phyloP scores from a whole-genome alignment of 805 yeast genomes.

The Wickerhamia fluorescens region DNA sequence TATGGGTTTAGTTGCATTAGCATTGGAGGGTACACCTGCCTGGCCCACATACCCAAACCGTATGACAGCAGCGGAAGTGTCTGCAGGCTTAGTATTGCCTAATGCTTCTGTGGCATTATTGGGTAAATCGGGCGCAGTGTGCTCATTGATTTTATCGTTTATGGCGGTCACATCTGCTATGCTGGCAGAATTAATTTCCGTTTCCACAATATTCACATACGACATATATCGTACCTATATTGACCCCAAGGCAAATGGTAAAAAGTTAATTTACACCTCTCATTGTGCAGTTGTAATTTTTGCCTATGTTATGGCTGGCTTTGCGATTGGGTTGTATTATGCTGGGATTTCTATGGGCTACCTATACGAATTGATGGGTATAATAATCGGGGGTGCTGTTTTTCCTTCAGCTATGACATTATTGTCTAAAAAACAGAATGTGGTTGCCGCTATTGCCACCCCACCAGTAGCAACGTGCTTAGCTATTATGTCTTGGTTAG shows the following conservation, averaged over 20 bases:
- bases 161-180: conserved; percentile 92
- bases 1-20: conserved; percentile 78
- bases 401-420: conserved; percentile 65
- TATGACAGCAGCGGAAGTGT: conserved; percentile 60
- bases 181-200: conserved; percentile 87
- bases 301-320: conserved; percentile 67
- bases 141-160: conserved; percentile 69
- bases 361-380: conserved; percentile 82
- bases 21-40: conserved; percentile 57
- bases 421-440: conserved; percentile 59
- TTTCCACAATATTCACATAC: conserved; percentile 77
- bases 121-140: conserved; percentile 87
- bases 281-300: conserved; percentile 56
- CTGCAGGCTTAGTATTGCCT: conserved; percentile 75
- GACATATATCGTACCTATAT: conserved; percentile 79
- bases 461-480: conserved; percentile 73
- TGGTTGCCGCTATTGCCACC: conserved; percentile 60
- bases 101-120: conserved; percentile 76
- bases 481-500: conserved; percentile 59
- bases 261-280: conserved; percentile 58
- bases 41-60: conserved; percentile 77
- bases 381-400: conserved; percentile 82
- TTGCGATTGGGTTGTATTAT: conserved; percentile 74
- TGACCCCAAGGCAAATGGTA: conserved; percentile 74
- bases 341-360: conserved; percentile 85